Evolutionary conservation across 1,284 basidiomycete genomes (phyloP).

Genomic region (Fomes fomentarius): DNA sequence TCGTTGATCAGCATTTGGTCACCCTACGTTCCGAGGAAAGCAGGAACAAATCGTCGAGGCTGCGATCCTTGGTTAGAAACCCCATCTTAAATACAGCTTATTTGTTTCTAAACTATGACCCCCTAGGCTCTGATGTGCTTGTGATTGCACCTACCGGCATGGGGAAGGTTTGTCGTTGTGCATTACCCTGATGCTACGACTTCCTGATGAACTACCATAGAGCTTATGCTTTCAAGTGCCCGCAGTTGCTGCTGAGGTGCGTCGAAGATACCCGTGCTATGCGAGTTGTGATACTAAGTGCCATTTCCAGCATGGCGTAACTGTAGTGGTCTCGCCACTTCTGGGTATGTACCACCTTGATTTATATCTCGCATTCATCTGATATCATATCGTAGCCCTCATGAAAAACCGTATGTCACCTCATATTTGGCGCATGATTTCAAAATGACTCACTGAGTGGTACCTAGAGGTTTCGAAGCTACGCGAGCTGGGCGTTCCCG

Average conservation of each 20-base stretch:
- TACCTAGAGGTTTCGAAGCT: constrained; percentile 72
- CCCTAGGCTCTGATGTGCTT: constrained; percentile 75
- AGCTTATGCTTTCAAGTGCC: constrained; percentile 90
- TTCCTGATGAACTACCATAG: constrained; percentile 36
- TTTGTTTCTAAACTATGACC: too few species aligned
- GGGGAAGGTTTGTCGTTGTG: constrained; percentile 70
- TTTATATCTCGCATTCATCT: neutral
- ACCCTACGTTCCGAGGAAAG: constrained; percentile 70
- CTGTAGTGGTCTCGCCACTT: constrained; percentile 80
- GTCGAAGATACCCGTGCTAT: too few species aligned
- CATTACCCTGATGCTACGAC: constrained; percentile 2
- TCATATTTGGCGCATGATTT: neutral
- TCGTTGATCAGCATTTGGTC: constrained; percentile 57
- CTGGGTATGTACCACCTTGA: constrained; percentile 52
- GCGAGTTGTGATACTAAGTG: too few species aligned
- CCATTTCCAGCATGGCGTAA: constrained; percentile 67
- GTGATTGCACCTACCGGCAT: constrained; percentile 89
- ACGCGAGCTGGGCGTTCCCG: constrained; percentile 55
- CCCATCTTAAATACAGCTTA: too few species aligned
- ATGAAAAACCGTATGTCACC: constrained; percentile 77
- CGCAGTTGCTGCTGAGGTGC: constrained; percentile 67
- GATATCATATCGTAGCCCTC: constrained; percentile 52
- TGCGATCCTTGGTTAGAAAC: constrained; percentile 61
- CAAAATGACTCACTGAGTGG: neutral
- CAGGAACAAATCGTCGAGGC: constrained; percentile 78